phyloP scores from a whole-genome alignment of 2,329 filamentous ascomycete genomes.

The Cercospora brassicicola region DNA sequence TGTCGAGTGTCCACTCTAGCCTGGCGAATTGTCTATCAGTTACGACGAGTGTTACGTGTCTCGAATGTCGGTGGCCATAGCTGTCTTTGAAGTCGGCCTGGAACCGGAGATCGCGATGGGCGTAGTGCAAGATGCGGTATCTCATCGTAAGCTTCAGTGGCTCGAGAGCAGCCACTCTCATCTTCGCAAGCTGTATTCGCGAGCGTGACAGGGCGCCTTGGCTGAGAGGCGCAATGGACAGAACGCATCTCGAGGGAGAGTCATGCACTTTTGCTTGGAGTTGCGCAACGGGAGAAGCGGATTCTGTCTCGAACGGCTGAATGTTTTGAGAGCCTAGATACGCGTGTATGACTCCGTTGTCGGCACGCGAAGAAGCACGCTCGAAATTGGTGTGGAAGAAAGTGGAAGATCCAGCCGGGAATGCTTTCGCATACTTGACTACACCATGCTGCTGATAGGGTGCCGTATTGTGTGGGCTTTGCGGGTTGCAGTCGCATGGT shows the following conservation, averaged over 20 bases:
- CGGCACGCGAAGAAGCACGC: conserved; percentile 32
- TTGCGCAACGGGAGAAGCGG: background rate
- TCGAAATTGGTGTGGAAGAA: conserved; percentile 45
- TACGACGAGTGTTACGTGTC: background rate
- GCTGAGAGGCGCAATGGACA: background rate
- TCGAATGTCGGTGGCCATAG: background rate
- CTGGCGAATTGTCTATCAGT: background rate
- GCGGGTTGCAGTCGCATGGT: conserved; percentile 32
- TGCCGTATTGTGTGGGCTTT: conserved; percentile 4
- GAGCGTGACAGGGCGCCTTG: background rate
- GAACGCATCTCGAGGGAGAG: background rate
- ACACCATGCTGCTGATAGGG: conserved; percentile 35
- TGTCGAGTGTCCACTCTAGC: background rate
- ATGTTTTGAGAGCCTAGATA: background rate
- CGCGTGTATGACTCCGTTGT: background rate
- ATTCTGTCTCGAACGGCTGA: background rate
- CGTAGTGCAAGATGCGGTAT: background rate
- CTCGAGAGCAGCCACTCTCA: background rate
- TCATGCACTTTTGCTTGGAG: background rate
- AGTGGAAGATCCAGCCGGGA: conserved; percentile 25
- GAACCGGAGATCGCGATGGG: background rate
- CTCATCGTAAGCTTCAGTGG: conserved; percentile 2
- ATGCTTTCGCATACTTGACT: conserved; percentile 34
- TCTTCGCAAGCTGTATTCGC: conserved; percentile 2
- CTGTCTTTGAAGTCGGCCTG: background rate